Evolutionary conservation across 257 asterid species (phyloP).

Genomic region (Rauvolfia tetraphylla): DNA sequence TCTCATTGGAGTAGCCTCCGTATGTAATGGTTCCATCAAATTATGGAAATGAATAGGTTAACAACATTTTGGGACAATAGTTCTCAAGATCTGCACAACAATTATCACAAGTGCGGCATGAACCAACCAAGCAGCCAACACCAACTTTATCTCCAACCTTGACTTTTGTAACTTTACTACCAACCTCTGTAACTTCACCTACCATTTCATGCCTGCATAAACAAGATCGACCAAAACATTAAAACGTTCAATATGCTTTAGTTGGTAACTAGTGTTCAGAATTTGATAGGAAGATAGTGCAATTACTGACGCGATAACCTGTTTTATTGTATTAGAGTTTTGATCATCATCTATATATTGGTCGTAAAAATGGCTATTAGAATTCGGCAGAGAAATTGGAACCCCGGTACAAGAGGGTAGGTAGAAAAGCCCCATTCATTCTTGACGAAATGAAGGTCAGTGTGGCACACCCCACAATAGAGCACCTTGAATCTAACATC

Average conservation of each 20-base stretch:
- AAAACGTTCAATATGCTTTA: too few species aligned
- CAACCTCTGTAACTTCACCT: constrained; percentile 58
- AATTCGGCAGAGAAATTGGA: background rate
- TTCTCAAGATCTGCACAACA: constrained; percentile 60
- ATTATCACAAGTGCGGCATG: constrained; percentile 50
- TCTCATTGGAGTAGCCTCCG: constrained; percentile 39
- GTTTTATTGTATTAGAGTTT: too few species aligned
- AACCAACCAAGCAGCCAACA: constrained; percentile 60
- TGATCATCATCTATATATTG: too few species aligned
- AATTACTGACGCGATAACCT: too few species aligned
- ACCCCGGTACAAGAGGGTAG: constrained; percentile 32
- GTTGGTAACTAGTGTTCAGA: too few species aligned
- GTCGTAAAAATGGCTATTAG: too few species aligned
- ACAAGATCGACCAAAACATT: too few species aligned
- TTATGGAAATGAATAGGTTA: constrained; percentile 26
- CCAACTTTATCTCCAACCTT: constrained; percentile 63
- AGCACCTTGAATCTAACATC: constrained; percentile 28
- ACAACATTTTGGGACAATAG: constrained; percentile 28
- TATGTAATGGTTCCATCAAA: constrained; percentile 38
- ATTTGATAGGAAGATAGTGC: too few species aligned
- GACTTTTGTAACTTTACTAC: constrained; percentile 44
- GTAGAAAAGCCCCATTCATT: constrained; percentile 19
- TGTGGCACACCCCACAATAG: constrained; percentile 28
- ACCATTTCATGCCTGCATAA: constrained; percentile 58
- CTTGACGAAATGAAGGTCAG: constrained; percentile 24